Percentiles rank a stretch among this genome's conserved stretches.
Evolutionary conservation across 345 rosid genomes (phyloP).

Genomic region (Gossypium ekmanianum): DNA sequence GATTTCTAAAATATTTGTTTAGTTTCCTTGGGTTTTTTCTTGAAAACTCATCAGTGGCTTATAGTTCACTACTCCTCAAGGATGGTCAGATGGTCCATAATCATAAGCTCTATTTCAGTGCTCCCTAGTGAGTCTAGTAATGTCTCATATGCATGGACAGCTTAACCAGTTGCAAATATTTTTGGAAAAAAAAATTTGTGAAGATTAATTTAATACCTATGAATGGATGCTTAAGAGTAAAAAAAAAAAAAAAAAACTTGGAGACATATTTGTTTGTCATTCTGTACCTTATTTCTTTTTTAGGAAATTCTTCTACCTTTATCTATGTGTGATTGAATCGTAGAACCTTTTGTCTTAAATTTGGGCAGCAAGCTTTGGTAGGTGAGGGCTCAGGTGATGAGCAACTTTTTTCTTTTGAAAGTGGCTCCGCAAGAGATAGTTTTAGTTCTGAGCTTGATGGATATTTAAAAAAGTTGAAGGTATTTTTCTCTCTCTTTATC

Average conservation of each 20-base stretch:
- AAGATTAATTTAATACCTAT: neutral
- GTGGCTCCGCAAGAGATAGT: constrained; percentile 46
- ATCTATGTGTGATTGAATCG: neutral
- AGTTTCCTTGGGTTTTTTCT: neutral
- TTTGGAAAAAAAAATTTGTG: neutral
- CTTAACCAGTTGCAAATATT: neutral
- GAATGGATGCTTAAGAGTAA: neutral
- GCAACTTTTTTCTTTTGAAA: constrained; percentile 73
- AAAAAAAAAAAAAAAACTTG: no score
- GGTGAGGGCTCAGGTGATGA: constrained; percentile 88
- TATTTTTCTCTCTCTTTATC: constrained; percentile 18
- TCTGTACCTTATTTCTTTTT: neutral
- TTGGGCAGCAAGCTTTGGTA: constrained; percentile 86
- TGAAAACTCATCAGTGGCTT: neutral
- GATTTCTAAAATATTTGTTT: neutral
- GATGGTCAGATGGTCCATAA: neutral
- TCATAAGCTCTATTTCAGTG: neutral
- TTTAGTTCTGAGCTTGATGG: constrained; percentile 58
- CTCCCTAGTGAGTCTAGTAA: neutral
- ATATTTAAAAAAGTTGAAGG: constrained; percentile 72
- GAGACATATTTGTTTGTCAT: neutral
- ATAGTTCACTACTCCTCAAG: neutral
- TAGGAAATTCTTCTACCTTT: neutral
- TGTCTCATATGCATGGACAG: constrained; percentile 2
- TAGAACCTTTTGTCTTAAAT: neutral